Evolutionary conservation across 2,329 filamentous ascomycete species (phyloP).

Genomic region (Cercospora canescens): DNA sequence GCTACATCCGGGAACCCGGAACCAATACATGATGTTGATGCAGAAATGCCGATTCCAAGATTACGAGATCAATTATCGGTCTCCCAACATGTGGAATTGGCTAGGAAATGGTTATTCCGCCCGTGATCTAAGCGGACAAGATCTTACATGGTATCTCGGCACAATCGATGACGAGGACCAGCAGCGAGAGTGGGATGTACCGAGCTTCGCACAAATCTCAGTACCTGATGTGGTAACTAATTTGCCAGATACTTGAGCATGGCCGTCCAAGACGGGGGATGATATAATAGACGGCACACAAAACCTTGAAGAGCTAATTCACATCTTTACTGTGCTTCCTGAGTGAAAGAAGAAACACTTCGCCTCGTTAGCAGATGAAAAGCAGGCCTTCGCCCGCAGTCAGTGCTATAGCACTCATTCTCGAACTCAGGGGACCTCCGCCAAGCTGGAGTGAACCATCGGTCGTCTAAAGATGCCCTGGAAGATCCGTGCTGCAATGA

Average conservation of each 20-base stretch:
- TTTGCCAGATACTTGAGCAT: neutral
- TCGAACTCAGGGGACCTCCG: too few relatives aligned
- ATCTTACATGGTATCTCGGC: slow-evolving; percentile 8
- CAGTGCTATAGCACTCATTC: too few relatives aligned
- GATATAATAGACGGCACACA: too few relatives aligned
- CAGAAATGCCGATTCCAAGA: slow-evolving; percentile 46
- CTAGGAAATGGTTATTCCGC: slow-evolving; percentile 46
- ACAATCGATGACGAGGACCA: neutral
- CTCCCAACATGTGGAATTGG: slow-evolving; percentile 46
- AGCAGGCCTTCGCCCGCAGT: too few relatives aligned
- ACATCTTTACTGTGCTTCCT: too few relatives aligned
- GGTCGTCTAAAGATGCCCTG: too few relatives aligned
- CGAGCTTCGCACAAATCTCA: neutral
- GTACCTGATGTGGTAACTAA: neutral
- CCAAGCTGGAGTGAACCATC: too few relatives aligned
- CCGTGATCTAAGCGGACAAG: neutral
- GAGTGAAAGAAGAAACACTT: too few relatives aligned
- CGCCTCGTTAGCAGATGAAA: too few relatives aligned
- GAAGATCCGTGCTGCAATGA: too few relatives aligned
- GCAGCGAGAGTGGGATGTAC: neutral
- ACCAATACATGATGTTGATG: slow-evolving; percentile 29
- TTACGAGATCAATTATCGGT: slow-evolving; percentile 48
- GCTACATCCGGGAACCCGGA: slow-evolving; percentile 29
- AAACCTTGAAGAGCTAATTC: too few relatives aligned
- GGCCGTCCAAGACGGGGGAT: neutral